A percentile compares a stretch with the other conserved stretches of the same genome.
Conservation (phyloP, 2,329 filamentous ascomycete species). For the Phialocephala sp. region DNA sequence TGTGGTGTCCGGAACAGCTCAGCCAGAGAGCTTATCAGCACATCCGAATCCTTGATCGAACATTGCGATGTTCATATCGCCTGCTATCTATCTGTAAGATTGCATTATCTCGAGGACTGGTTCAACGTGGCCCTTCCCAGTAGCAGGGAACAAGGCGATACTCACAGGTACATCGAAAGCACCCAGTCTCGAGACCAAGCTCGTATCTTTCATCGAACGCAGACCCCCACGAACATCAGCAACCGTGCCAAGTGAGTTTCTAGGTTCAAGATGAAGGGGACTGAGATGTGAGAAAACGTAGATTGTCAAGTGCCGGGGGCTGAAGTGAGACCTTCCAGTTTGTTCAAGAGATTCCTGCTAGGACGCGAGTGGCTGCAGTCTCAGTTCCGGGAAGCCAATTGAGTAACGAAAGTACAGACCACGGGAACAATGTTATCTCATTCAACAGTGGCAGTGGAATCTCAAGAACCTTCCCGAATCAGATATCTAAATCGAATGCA, state of each 20-base stretch:
- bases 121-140: background rate
- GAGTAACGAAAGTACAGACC: background rate
- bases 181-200: slow-evolving; percentile 1
- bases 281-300: background rate
- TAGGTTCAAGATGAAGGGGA: background rate
- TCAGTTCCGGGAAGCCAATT: background rate
- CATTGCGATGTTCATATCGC: background rate
- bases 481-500: background rate
- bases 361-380: slow-evolving; percentile 3
- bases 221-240: slow-evolving; percentile 4
- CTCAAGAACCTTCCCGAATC: background rate
- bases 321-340: slow-evolving; percentile 10
- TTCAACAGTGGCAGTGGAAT: background rate
- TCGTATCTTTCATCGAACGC: background rate
- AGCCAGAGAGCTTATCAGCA: slow-evolving; percentile 1
- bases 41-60: background rate
- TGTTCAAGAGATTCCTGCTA: background rate
- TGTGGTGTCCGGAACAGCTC: background rate
- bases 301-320: background rate
- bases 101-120: background rate
- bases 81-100: background rate
- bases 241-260: background rate
- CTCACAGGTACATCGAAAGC: background rate
- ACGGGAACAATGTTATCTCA: background rate
- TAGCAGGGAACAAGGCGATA: background rate